These are phyloP conservation scores for Monilinia polystroma DNA, from an alignment of 2,329 filamentous ascomycete species.

Conservation along the genomic window DNA sequence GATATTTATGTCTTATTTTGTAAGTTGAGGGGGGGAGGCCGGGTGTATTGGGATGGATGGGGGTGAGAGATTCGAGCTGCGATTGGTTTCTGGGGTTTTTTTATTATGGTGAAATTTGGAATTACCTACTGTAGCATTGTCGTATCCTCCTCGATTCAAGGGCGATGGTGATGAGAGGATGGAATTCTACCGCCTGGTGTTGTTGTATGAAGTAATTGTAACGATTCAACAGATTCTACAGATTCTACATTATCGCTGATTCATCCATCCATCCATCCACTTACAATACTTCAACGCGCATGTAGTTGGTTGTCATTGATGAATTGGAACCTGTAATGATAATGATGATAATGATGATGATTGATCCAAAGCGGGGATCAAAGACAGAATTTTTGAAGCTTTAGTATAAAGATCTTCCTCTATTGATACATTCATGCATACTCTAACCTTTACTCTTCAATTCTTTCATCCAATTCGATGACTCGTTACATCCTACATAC, in stretches of 20 bases:
- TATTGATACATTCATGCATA: constrained; percentile 14
- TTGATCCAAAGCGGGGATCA: constrained; percentile 13
- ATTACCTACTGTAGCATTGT: too few relatives aligned
- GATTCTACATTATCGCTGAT: neutral
- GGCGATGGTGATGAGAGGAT: neutral
- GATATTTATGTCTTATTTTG: too few relatives aligned
- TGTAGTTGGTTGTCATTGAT: too few relatives aligned
- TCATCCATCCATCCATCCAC: neutral
- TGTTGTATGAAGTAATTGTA: neutral
- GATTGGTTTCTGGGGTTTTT: neutral
- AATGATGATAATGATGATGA: constrained; percentile 1
- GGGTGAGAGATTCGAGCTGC: neutral
- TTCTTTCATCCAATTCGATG: neutral
- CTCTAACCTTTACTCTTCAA: constrained; percentile 2
- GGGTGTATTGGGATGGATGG: neutral
- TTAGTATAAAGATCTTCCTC: constrained; percentile 19
- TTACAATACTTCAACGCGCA: neutral
- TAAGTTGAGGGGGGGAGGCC: too few relatives aligned
- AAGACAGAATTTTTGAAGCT: constrained; percentile 13
- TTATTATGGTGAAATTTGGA: neutral
- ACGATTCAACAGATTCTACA: neutral
- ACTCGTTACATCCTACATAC: neutral
- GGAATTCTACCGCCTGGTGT: neutral
- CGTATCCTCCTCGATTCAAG: neutral
- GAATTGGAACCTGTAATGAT: neutral